These are phyloP conservation scores for Pseudopithomyces maydicus DNA, from an alignment of 2,329 filamentous ascomycete genomes.

Conservation along the genomic window DNA sequence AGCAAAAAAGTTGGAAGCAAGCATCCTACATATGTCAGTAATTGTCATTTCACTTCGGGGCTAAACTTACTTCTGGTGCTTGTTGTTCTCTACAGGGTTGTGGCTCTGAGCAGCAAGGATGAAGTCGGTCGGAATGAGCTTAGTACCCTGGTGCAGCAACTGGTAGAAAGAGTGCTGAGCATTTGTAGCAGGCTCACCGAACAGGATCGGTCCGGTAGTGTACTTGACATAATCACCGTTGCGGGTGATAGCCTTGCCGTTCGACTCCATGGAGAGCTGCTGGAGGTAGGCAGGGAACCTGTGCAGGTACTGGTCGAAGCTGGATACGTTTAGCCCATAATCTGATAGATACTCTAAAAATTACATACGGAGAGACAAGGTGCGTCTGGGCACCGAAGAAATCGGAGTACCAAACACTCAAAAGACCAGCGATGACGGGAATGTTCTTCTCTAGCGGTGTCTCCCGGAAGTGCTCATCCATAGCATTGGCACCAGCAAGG, in stretches of 20 bases:
- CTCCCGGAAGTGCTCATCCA: constrained; percentile 97
- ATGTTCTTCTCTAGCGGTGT: constrained; percentile 94
- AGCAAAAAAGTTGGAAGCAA: constrained; percentile 89
- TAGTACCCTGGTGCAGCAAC: constrained; percentile 97
- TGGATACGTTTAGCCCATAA: constrained; percentile 40
- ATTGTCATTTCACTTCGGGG: background rate
- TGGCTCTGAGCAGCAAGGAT: constrained; percentile 95
- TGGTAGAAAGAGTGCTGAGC: constrained; percentile 99
- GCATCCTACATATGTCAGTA: constrained; percentile 62
- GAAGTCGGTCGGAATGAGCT: constrained; percentile 98
- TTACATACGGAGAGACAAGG: constrained; percentile 85
- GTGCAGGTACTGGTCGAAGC: constrained; percentile 98
- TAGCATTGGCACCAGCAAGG: constrained; percentile 89
- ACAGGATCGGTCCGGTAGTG: constrained; percentile 93
- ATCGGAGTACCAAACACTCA: constrained; percentile 98
- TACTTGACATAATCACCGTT: constrained; percentile 90
- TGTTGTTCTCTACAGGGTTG: constrained; percentile 90
- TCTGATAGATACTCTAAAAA: background rate
- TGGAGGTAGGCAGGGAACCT: constrained; percentile 99
- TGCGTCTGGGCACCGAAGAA: constrained; percentile 99
- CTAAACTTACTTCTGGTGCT: constrained; percentile 78
- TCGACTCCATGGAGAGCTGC: constrained; percentile 99
- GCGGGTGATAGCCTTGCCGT: constrained; percentile 95
- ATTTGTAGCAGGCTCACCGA: constrained; percentile 98
- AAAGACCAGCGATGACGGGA: constrained; percentile 84